phyloP scores from a whole-genome alignment of 345 rosid species.

The Gossypium anomalum region DNA sequence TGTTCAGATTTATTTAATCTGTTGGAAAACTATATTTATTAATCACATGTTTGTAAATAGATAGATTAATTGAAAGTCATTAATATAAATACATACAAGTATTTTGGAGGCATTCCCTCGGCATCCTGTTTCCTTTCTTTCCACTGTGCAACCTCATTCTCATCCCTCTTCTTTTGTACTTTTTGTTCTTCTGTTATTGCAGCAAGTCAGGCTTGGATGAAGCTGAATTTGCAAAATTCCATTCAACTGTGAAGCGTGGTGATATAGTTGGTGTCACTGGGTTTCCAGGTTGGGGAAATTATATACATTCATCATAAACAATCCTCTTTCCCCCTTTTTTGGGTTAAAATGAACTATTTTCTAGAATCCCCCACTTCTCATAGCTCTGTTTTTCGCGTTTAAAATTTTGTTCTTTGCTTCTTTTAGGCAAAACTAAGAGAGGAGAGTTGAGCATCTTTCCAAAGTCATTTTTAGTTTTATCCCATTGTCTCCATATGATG shows the following conservation, averaged over 20 bases:
- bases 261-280: slow-evolving; percentile 91
- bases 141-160: not conserved
- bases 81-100: too few relatives aligned
- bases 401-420: not conserved
- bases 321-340: not conserved
- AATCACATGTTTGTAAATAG: too few relatives aligned
- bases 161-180: not conserved
- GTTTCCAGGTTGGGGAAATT: slow-evolving; percentile 67
- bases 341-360: not conserved
- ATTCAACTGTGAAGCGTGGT: slow-evolving; percentile 75
- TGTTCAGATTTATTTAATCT: too few relatives aligned
- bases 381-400: not conserved
- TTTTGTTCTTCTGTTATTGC: slow-evolving; percentile 18
- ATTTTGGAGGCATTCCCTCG: not conserved
- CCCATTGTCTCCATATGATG: slow-evolving; percentile 97
- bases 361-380: not conserved
- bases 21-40: too few relatives aligned
- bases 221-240: slow-evolving; percentile 64
- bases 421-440: slow-evolving; percentile 77
- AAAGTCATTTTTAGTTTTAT: slow-evolving; percentile 47
- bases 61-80: too few relatives aligned
- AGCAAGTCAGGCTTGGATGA: slow-evolving; percentile 82
- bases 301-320: not conserved
- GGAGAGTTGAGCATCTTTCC: slow-evolving; percentile 96
- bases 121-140: not conserved